Evolutionary conservation across 371 early-diverging fungal species (phyloP), one percentile per base, ranked within the genome.

Genomic region (Mucor indicus): DNA sequence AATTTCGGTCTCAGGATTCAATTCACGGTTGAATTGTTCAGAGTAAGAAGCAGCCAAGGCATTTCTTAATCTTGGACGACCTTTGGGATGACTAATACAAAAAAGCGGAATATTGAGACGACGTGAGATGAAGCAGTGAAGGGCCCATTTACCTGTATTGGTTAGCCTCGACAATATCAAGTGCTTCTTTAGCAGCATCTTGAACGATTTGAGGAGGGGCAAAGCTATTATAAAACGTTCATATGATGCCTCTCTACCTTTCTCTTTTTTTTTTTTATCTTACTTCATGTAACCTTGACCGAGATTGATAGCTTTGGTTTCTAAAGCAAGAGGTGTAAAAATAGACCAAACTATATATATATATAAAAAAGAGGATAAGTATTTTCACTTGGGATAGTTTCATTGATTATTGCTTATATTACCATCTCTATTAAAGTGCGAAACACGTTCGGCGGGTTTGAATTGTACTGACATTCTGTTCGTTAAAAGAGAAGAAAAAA

Each of bases 221-320:
- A 13, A 4, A 8, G 2, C 13, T n/a, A 31, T 3, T 17, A 5
- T n/a, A 23, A 5, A 16, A 27, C 4, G n/a, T n/a, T n/a, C n/a
- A n/a, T n/a, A n/a, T n/a, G n/a, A n/a, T n/a, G n/a, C n/a, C n/a
- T n/a, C n/a, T n/a, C n/a, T n/a, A n/a, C n/a, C n/a, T n/a, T n/a
- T n/a, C n/a, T n/a, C n/a, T n/a, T n/a, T n/a, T n/a, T n/a, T n/a
- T n/a, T n/a, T n/a, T n/a, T n/a, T n/a, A n/a, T 21, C 52, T 38
- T 75, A 84, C 86, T 83, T 87, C 87, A 89, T 90, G 55, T 80
- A 90, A 3, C 92, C 95, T 70, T 95, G 96, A 2, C 96, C 98
- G 19, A 96, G 79, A 74, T 97, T 96, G 58, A 95, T 91, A 13
- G 97, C 94, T 38, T 85, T 79, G 40, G 88, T 84, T 51, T 91